These are phyloP conservation scores for Xerocomus minutiporus DNA, from an alignment of 1,284 basidiomycete genomes.

Conservation along the genomic window DNA sequence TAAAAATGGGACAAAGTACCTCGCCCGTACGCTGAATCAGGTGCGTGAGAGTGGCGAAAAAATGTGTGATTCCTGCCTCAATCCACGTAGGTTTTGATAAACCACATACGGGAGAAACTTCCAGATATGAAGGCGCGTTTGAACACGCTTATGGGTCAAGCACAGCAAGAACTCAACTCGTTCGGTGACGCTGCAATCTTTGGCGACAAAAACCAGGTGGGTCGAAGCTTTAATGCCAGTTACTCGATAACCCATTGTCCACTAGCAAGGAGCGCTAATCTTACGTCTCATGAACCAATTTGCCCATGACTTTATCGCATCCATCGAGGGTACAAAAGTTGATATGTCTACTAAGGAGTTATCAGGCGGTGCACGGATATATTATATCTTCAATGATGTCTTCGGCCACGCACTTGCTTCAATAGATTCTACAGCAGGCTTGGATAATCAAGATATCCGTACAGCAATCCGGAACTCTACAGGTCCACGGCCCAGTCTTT, in stretches of 20 bases:
- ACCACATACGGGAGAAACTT: conserved; percentile 97
- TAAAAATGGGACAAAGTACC: conserved; percentile 93
- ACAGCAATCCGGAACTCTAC: conserved; percentile 99
- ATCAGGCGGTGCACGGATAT: conserved; percentile 95
- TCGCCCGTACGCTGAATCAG: conserved; percentile 93
- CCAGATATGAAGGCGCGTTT: conserved; percentile 99
- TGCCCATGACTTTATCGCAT: conserved; percentile 94
- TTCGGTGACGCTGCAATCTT: conserved; percentile 94
- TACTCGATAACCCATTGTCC: conserved; percentile 7
- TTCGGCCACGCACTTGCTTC: conserved; percentile 90
- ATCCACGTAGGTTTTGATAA: conserved; percentile 76
- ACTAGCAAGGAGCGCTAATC: conserved; percentile 78
- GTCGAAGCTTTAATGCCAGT: conserved; percentile 21
- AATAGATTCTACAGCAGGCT: conserved; percentile 88
- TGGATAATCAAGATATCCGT: conserved; percentile 93
- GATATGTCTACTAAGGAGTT: conserved; percentile 98
- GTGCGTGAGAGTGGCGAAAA: conserved; percentile 40
- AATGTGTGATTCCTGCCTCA: not conserved
- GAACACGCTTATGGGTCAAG: conserved; percentile 98
- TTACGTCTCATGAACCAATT: conserved; percentile 99
- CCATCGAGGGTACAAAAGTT: conserved; percentile 96
- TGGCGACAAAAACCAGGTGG: conserved; percentile 84
- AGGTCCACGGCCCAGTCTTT: conserved; percentile 92
- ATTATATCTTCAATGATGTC: conserved; percentile 99
- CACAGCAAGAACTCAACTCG: conserved; percentile 95